Evolutionary conservation across 2,329 filamentous ascomycete genomes (phyloP).

Genomic region (Colletotrichum sojae): DNA sequence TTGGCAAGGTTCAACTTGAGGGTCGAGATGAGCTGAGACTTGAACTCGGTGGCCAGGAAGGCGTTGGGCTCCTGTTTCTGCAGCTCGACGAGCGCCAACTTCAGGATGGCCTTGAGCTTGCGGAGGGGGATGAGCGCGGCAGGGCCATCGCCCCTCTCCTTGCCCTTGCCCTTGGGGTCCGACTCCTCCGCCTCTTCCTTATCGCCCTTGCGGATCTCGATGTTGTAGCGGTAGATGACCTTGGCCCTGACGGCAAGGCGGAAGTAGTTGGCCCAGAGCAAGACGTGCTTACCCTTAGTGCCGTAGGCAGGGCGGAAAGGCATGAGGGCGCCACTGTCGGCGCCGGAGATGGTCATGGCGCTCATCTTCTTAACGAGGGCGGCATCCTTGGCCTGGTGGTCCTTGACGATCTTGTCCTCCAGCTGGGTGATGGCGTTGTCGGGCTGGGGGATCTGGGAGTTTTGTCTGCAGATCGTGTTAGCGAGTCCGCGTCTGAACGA

Average conservation of each 20-base stretch:
- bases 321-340: slow-evolving; percentile 31
- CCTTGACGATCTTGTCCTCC: slow-evolving; percentile 57
- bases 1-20: slow-evolving; percentile 53
- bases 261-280: slow-evolving; percentile 71
- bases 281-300: slow-evolving; percentile 55
- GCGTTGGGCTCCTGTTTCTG: slow-evolving; percentile 47
- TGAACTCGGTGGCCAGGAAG: slow-evolving; percentile 64
- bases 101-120: slow-evolving; percentile 60
- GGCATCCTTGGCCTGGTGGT: slow-evolving; percentile 46
- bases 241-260: slow-evolving; percentile 55
- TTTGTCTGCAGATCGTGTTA: slow-evolving; percentile 26
- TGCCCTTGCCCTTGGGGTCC: slow-evolving; percentile 42
- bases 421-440: slow-evolving; percentile 51
- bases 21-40: slow-evolving; percentile 61
- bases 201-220: slow-evolving; percentile 51
- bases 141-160: slow-evolving; percentile 28
- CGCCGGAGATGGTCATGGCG: slow-evolving; percentile 48
- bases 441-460: slow-evolving; percentile 39
- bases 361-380: slow-evolving; percentile 54
- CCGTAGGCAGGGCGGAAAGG: slow-evolving; percentile 68
- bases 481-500: slow-evolving; percentile 1
- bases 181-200: slow-evolving; percentile 36
- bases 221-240: slow-evolving; percentile 60
- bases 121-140: slow-evolving; percentile 55
- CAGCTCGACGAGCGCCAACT: slow-evolving; percentile 54